These are phyloP conservation scores for Mucor irregularis DNA, from an alignment of 371 early-diverging fungal genomes.

Conservation along the genomic window DNA sequence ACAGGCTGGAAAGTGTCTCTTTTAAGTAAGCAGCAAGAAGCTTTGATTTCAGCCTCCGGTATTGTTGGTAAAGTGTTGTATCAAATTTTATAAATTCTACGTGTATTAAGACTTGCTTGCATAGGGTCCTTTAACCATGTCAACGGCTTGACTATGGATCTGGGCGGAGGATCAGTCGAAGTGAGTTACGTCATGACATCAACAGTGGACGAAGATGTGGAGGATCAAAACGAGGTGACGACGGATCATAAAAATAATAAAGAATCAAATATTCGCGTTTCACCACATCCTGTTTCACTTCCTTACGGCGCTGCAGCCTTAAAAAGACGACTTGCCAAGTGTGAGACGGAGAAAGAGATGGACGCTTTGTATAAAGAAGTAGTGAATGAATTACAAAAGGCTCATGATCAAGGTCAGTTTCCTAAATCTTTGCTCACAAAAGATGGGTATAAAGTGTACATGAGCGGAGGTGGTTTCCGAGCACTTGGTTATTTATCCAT, in stretches of 20 bases:
- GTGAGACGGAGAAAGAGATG: constrained; percentile 31
- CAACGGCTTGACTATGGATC: constrained; percentile 63
- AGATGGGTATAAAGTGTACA: constrained; percentile 54
- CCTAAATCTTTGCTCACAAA: constrained; percentile 32
- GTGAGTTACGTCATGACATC: constrained; percentile 55
- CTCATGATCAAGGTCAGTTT: constrained; percentile 30
- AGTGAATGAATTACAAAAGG: constrained; percentile 27
- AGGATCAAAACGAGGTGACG: neutral
- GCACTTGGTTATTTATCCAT: constrained; percentile 62
- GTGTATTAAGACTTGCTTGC: neutral
- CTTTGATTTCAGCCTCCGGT: constrained; percentile 62
- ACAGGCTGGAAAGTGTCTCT: constrained; percentile 55
- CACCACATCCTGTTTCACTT: constrained; percentile 55
- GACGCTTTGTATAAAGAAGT: constrained; percentile 43
- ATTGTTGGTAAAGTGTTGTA: constrained; percentile 44
- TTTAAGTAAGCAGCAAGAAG: constrained; percentile 58
- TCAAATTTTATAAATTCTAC: neutral
- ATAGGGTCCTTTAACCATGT: constrained; percentile 58
- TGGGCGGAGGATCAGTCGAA: constrained; percentile 67
- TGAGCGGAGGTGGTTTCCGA: constrained; percentile 66
- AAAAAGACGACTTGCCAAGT: constrained; percentile 37
- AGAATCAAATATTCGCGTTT: constrained; percentile 30
- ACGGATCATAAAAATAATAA: neutral
- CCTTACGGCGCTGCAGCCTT: constrained; percentile 65
- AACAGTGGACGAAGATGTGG: neutral